Evolutionary conservation across 371 early-diverging fungal species (phyloP).

Genomic region (Haplosporangium sp.): DNA sequence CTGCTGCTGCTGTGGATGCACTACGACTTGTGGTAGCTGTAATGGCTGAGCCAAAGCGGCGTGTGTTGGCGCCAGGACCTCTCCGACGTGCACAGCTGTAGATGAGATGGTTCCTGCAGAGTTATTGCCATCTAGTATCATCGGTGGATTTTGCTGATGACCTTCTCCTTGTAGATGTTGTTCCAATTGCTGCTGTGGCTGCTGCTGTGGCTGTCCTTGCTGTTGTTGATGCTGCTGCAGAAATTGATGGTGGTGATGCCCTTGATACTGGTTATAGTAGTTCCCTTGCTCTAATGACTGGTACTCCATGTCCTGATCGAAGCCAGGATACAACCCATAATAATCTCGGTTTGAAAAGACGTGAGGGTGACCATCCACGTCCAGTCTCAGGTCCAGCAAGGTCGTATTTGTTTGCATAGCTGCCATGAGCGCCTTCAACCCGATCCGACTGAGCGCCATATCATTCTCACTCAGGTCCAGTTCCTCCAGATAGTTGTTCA

Average conservation of each 20-base stretch:
- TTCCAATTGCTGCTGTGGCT: conserved; percentile 7
- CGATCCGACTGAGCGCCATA: conserved; percentile 26
- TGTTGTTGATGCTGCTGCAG: not conserved
- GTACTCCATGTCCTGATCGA: not conserved
- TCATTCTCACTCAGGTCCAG: conserved; percentile 49
- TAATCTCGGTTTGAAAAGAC: not conserved
- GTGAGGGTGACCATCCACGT: conserved; percentile 28
- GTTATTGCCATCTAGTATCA: not conserved
- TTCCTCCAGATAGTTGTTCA: conserved; percentile 45
- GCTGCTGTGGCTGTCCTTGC: conserved; percentile 7
- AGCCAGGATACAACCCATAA: conserved; percentile 2
- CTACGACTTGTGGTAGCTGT: conserved; percentile 4
- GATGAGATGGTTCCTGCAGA: no score
- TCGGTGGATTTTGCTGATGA: not conserved
- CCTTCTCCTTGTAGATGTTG: not conserved
- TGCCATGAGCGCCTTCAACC: conserved; percentile 33
- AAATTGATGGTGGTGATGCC: not conserved
- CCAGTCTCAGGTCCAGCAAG: conserved; percentile 25
- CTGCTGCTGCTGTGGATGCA: not conserved
- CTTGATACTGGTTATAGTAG: not conserved
- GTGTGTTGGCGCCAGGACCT: conserved; percentile 42
- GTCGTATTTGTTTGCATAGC: conserved; percentile 40
- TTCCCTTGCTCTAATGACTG: not conserved
- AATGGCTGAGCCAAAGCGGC: conserved; percentile 28
- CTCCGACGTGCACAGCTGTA: conserved; percentile 15